Conservation (phyloP, 768 basidiomycete species). For the Leccinum incarnatum region DNA sequence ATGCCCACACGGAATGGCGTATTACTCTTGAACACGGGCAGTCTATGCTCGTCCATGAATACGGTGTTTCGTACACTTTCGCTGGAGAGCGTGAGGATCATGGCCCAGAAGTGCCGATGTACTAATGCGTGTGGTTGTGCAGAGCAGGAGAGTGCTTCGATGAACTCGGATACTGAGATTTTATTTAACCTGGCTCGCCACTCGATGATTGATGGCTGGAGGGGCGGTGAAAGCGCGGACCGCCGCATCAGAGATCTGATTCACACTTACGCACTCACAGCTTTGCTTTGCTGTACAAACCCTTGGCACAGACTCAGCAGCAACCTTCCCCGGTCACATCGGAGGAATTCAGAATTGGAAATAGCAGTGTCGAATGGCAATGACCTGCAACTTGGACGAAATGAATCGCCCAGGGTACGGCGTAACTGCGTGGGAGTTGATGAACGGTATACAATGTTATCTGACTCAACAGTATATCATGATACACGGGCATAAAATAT, state of each 20-base stretch:
- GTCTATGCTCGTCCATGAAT: conserved; percentile 25
- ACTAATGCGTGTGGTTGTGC: neutral
- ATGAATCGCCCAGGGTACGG: too few relatives aligned
- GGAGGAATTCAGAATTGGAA: neutral
- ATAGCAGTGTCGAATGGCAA: neutral
- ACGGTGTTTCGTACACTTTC: conserved; percentile 19
- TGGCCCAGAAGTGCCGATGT: conserved; percentile 4
- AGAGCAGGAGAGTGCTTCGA: neutral
- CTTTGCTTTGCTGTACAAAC: neutral
- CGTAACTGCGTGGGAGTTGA: too few relatives aligned
- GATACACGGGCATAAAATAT: neutral
- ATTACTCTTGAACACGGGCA: conserved; percentile 24
- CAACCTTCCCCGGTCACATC: too few relatives aligned
- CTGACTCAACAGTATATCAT: too few relatives aligned
- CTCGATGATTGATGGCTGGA: neutral
- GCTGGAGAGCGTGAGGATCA: conserved; percentile 25
- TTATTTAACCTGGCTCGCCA: neutral
- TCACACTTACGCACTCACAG: too few relatives aligned
- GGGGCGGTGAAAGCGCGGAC: too few relatives aligned
- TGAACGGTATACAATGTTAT: too few relatives aligned
- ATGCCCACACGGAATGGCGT: conserved; percentile 22
- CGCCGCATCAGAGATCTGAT: too few relatives aligned
- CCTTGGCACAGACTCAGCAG: too few relatives aligned
- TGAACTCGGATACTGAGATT: neutral
- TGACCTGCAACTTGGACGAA: too few relatives aligned